Base-by-base conservation (phyloP, 768 basidiomycete genomes). In the Clitopilus passeckerianus region DNA sequence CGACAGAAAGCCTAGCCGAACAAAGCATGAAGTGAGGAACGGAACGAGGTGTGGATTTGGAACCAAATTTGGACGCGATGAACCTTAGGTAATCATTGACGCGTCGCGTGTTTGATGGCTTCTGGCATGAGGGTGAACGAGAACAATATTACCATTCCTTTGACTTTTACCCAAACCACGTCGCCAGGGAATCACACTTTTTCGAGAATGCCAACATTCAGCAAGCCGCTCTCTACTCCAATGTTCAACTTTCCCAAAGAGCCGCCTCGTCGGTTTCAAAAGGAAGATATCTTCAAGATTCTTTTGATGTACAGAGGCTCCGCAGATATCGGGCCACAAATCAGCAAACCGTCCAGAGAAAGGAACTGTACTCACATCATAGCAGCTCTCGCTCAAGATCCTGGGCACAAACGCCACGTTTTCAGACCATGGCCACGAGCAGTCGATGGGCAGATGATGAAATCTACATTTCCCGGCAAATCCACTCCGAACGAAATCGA, bases 201-300 rank as follows among this genome's bases (percentile, higher is more conserved):
- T 24, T 30, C n/a, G 12, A 30, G 18, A 9, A n/a, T 34, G 53
- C 24, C 16, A 9, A n/a, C 34, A 3, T 23, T 16, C 18, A 12
- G 16, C 23, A 33, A 4, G 34, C 6, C 41, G 2, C 37, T 50
- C 14, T 18, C 16, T 16, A 46, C 30, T 1, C 61, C 59, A 16
- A 58, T 59, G 30, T 64, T 62, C 27, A 37, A 59, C 30, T 59
- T 65, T 20, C 60, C 61, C 4, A 33, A 33, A 37, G 64, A 65
- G 30, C 35, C 41, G 20, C 58, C 59, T 50, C 61, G 59, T 6
- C 53, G 33, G 5, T 63, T 65, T 59, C 60, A 61, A 10, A 56
- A 58, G 7, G 52, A 60, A 12, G 62, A 61, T 53, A 55, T 65
- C 5, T 59, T 65, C 7, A 60, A 56, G 14, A 65, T 63, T 16